These are phyloP conservation scores for Gynochthodes officinalis DNA, from an alignment of 257 asterid species.

Conservation along the genomic window DNA sequence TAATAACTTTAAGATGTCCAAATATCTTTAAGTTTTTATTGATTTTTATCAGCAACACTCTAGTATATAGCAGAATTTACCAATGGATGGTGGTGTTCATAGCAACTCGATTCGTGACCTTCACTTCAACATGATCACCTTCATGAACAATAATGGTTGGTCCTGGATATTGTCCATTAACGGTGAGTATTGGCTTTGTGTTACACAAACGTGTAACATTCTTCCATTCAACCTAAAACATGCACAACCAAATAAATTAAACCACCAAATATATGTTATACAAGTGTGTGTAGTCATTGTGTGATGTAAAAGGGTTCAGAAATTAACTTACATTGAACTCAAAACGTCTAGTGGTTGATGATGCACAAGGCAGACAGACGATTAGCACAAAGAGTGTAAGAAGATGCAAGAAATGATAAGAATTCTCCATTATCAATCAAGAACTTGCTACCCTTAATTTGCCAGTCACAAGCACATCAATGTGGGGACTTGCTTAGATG, in stretches of 20 bases:
- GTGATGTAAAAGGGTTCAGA: too few relatives aligned
- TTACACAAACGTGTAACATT: constrained; percentile 55
- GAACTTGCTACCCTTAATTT: too few relatives aligned
- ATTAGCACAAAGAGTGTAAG: constrained; percentile 18
- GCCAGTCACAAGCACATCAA: neutral
- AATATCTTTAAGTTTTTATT: too few relatives aligned
- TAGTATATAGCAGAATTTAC: constrained; percentile 30
- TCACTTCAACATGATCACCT: constrained; percentile 64
- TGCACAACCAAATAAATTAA: neutral
- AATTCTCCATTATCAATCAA: constrained; percentile 35
- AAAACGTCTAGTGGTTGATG: constrained; percentile 44
- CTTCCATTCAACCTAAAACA: constrained; percentile 66
- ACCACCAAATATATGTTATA: neutral
- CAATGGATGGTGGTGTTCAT: constrained; percentile 75
- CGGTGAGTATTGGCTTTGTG: constrained; percentile 44
- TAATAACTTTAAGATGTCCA: too few relatives aligned
- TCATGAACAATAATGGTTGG: constrained; percentile 66
- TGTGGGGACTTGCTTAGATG: neutral
- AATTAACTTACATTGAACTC: constrained; percentile 46
- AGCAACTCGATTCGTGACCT: constrained; percentile 49
- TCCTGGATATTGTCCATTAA: constrained; percentile 71
- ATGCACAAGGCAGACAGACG: constrained; percentile 25
- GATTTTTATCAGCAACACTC: too few relatives aligned
- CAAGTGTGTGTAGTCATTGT: neutral
- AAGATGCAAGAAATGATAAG: constrained; percentile 20